Base-by-base conservation (phyloP, 768 basidiomycete genomes). In the Sutorius australiensis region DNA sequence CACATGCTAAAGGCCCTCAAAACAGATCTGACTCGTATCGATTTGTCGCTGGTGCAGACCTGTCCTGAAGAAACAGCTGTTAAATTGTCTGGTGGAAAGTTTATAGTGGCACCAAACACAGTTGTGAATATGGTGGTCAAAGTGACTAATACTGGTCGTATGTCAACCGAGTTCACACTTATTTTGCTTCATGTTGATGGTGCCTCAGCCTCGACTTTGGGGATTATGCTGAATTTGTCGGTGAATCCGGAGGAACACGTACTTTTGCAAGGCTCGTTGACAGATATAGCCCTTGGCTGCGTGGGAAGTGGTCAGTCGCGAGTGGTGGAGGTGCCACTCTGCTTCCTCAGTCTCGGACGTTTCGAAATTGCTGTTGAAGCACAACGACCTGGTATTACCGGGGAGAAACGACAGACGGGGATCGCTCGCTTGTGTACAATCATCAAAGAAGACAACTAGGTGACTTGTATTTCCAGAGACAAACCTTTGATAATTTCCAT, bases 1-100 rank as follows among this genome's bases (percentile, higher is more conserved):
- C 81, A 80, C 0, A 93, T 97, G 88, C 73, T 97, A 14, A 84
- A 91, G 47, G 79, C 81, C 21, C 70, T 97, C 37, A 84, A 85
- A 27, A 80, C 80, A 33, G 86, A 93, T 60, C 75, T 79, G 7
- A 80, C 85, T 11, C 76, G 74, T 6, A 73, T 95, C 27, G 68
- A 77, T 5, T 62, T 95, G 56, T 75, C 75, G 0, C 67, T 92
- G 37, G 62, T 67, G 6, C 61, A 58, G 27, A 72, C 74, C 51
- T 64, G 64, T 12, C 40, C 48, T 16, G 58, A 64, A 30, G 53
- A 59, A 53, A 31, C 60, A 53, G 45, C 42, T 43, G 41, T 57
- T 56, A 50, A 59, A 47, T 37, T 50, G 38, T 53, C 47, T 14
- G 50, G 61, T 46, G 77, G 75, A 10, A 79, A 76, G 53, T 84